A percentile compares a stretch with the other conserved stretches of the same genome.
phyloP scores from a whole-genome alignment of 75 land plant genomes.

The Picea sitchensis region DNA sequence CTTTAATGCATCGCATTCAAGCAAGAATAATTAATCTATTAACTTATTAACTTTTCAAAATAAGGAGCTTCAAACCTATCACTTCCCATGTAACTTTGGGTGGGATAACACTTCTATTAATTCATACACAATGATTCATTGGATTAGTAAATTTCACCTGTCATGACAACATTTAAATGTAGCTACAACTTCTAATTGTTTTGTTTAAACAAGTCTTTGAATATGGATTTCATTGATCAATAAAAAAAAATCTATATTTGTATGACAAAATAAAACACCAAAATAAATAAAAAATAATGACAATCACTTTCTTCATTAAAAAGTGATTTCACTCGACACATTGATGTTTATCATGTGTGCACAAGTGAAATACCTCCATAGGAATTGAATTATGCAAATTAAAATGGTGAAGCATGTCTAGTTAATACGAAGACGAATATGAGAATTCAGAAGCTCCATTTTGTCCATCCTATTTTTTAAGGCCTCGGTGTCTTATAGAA shows the following conservation, averaged over 20 bases:
- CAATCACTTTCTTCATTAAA: not conserved
- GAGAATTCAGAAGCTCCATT: too few relatives aligned
- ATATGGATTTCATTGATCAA: not conserved
- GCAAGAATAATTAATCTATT: not conserved
- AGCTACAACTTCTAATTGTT: not conserved
- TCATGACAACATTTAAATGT: not conserved
- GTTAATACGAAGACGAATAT: too few relatives aligned
- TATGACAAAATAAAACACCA: too few relatives aligned
- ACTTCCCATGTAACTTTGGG: constrained; percentile 66
- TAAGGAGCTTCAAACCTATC: constrained; percentile 35
- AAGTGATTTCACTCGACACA: not conserved
- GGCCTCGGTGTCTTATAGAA: too few relatives aligned
- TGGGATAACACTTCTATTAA: constrained; percentile 67
- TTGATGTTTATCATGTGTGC: not conserved
- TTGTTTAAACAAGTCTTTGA: too few relatives aligned
- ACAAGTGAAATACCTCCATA: not conserved
- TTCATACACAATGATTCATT: constrained; percentile 86
- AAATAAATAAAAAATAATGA: not conserved
- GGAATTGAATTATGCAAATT: not conserved
- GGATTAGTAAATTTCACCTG: constrained; percentile 93
- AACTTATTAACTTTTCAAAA: not conserved
- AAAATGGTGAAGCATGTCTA: too few relatives aligned
- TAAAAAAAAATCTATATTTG: not conserved
- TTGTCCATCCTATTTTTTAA: too few relatives aligned
- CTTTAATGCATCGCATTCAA: not conserved